Evolutionary conservation across 169 alveolate species (phyloP).

Genomic region (Cardiosporidium cionae): DNA sequence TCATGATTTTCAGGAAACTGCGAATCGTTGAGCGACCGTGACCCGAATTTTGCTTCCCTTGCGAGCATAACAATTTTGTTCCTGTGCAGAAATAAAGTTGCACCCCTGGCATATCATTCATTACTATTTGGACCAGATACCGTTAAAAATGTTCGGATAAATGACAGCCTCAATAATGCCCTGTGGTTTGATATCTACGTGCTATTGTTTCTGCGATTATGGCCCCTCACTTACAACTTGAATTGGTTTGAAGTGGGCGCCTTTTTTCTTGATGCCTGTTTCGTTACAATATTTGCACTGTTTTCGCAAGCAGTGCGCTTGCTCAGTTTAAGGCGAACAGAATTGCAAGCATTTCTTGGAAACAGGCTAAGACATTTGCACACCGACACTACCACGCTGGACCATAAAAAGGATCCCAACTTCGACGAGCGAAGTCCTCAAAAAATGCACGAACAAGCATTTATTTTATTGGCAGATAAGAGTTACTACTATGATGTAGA

Average conservation of each 20-base stretch:
- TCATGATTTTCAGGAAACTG: background rate
- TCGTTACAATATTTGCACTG: slow-evolving; percentile 20
- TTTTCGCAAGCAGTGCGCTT: slow-evolving; percentile 28
- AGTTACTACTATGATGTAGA: background rate
- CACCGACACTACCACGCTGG: background rate
- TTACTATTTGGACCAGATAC: slow-evolving; percentile 42
- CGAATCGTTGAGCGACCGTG: background rate
- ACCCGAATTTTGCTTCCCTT: background rate
- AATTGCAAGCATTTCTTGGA: slow-evolving; percentile 28
- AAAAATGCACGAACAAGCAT: background rate
- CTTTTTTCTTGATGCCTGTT: slow-evolving; percentile 20
- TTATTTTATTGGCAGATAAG: slow-evolving; percentile 7
- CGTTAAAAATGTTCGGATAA: slow-evolving; percentile 25
- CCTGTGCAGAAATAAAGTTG: slow-evolving; percentile 29
- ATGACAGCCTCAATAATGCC: slow-evolving; percentile 24
- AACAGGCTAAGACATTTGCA: background rate
- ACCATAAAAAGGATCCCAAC: background rate
- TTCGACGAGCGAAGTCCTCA: background rate
- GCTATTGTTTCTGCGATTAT: slow-evolving; percentile 18
- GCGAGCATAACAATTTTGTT: slow-evolving; percentile 6
- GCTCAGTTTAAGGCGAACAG: slow-evolving; percentile 34
- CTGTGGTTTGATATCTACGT: slow-evolving; percentile 13
- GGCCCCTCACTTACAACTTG: slow-evolving; percentile 33
- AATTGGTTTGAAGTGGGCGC: slow-evolving; percentile 9
- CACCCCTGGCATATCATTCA: slow-evolving; percentile 35